phyloP scores from a whole-genome alignment of 352 stramenopile species.

The Globisporangium yorkense region DNA sequence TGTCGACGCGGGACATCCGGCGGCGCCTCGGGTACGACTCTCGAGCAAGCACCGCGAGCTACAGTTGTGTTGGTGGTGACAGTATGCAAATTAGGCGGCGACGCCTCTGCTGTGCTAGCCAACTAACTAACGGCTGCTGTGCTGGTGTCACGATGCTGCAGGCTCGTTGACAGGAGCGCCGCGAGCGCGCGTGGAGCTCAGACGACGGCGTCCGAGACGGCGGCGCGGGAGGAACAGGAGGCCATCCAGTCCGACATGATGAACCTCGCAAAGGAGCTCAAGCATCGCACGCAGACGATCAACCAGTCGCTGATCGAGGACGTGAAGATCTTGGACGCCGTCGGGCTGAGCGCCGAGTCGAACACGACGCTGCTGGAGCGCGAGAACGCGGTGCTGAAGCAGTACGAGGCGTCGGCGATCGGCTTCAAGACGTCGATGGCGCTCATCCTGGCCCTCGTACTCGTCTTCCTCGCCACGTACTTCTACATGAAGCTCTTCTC shows the following conservation, averaged over 20 bases:
- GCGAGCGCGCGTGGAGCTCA: slow-evolving; percentile 8
- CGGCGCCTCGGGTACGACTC: slow-evolving; percentile 43
- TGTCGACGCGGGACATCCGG: slow-evolving; percentile 49
- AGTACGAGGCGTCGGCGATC: slow-evolving; percentile 66
- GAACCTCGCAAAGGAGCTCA: slow-evolving; percentile 60
- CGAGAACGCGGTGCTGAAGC: slow-evolving; percentile 52
- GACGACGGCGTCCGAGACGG: slow-evolving; percentile 29
- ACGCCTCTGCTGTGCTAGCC: neutral
- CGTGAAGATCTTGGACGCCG: slow-evolving; percentile 68
- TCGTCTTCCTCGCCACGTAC: slow-evolving; percentile 66
- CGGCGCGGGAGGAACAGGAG: slow-evolving; percentile 58
- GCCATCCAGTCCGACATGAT: slow-evolving; percentile 73
- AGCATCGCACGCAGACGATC: slow-evolving; percentile 67
- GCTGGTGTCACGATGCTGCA: slow-evolving; percentile 2
- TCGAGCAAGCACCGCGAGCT: neutral
- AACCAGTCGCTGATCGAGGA: slow-evolving; percentile 67
- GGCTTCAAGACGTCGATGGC: slow-evolving; percentile 70
- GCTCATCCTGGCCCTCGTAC: slow-evolving; percentile 49
- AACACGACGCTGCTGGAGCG: slow-evolving; percentile 57
- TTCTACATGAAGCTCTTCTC: slow-evolving; percentile 81
- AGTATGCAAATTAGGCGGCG: no score
- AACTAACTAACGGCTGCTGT: neutral
- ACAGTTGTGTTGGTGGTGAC: neutral
- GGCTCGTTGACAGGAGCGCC: slow-evolving; percentile 29
- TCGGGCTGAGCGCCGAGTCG: slow-evolving; percentile 61